These are phyloP conservation scores for Acephala macrosclerotiorum DNA, from an alignment of 2,329 filamentous ascomycete species.

Conservation along the genomic window DNA sequence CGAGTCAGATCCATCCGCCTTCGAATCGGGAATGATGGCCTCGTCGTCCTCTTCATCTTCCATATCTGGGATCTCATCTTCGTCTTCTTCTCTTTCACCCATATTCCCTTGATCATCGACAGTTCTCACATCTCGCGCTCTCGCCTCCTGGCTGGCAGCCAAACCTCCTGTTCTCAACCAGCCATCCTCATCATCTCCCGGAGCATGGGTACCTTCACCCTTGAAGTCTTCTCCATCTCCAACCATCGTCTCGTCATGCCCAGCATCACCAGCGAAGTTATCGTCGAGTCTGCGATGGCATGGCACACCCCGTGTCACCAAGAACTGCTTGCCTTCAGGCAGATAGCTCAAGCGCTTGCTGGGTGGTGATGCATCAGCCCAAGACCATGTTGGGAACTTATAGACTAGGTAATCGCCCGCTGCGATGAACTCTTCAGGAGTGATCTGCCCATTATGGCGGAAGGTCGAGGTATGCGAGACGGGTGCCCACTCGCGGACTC, in stretches of 20 bases:
- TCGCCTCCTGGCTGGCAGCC: constrained; percentile 76
- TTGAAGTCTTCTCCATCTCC: constrained; percentile 75
- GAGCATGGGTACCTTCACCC: constrained; percentile 52
- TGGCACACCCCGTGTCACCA: constrained; percentile 93
- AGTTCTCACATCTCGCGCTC: constrained; percentile 82
- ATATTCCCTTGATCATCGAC: constrained; percentile 90
- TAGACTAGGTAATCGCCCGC: constrained; percentile 98
- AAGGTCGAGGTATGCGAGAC: constrained; percentile 93
- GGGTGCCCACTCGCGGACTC: constrained; percentile 90
- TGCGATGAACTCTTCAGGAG: constrained; percentile 93
- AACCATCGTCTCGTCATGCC: constrained; percentile 86
- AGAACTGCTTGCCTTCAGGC: constrained; percentile 89
- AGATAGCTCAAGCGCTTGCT: constrained; percentile 82
- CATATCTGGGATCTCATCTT: constrained; percentile 95
- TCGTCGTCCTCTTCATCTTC: constrained; percentile 95
- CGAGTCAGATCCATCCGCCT: constrained; percentile 41
- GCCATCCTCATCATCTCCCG: constrained; percentile 77
- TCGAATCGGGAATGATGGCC: constrained; percentile 86
- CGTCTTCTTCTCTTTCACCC: constrained; percentile 75
- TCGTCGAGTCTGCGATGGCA: constrained; percentile 92
- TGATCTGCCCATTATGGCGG: constrained; percentile 92
- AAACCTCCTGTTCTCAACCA: constrained; percentile 90
- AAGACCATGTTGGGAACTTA: constrained; percentile 99
- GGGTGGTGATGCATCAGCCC: constrained; percentile 87
- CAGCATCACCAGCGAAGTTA: constrained; percentile 89